Base-by-base conservation (phyloP, 345 rosid genomes). In the Jatropha curcas region DNA sequence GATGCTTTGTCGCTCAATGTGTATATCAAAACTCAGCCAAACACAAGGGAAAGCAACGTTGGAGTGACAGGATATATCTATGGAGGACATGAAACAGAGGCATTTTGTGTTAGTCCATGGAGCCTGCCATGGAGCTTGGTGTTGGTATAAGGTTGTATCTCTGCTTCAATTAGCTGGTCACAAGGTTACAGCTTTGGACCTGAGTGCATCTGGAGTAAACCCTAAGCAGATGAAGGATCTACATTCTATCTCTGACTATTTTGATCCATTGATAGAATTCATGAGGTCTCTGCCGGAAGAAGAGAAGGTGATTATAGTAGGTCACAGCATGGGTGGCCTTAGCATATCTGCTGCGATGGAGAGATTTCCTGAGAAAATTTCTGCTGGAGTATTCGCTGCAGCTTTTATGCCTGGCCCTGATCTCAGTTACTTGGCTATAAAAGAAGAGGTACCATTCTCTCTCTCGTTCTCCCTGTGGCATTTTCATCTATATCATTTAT, bases 221-320 rank as follows among this genome's bases (percentile, higher is more conserved):
- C 84, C 83, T 0, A 76, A 59, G 68, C 74, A 45, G 55, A 70
- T 67, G 5, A 10, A 53, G 0, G 84, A 83, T 31, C n/a, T 83
- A 3, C 20, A 28, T 51, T 77, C 85, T 4, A 16, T 73, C 43
- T 65, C 61, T 19, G 82, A 81, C 19, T 80, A 80, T 61, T 53
- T 74, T 5, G 76, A 80, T 75, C 87, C 87, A 0, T 58, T 84
- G 71, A 58, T 76, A 25, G 71, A 74, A 22, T 82, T 82, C 77
- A 53, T 83, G 78, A 76, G 8, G 30, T 63, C 80, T 20, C 59
- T 82, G 19, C 76, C 71, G 17, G 59, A 45, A 4, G 78, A 60
- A 6, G 87, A 83, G 73, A 82, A 56, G 68, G 84, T 86, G 39
- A 61, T 75, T 52, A 74, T 86, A 41, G 87, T 82, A 7, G 89